These are phyloP conservation scores for Neurospora sp. DNA, from an alignment of 2,329 filamentous ascomycete genomes.

Conservation along the genomic window DNA sequence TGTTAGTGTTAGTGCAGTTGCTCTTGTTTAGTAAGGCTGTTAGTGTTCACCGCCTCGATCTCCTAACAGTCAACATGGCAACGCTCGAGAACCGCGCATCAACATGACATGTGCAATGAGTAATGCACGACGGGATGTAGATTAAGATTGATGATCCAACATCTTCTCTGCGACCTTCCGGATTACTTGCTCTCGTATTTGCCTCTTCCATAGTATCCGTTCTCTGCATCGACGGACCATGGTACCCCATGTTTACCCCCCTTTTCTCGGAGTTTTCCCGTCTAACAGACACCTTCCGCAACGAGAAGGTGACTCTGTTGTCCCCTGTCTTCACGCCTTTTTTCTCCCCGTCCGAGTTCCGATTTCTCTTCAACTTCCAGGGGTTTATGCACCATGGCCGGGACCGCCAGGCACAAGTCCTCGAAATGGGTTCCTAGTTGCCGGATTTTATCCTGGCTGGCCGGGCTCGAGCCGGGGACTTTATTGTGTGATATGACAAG, in stretches of 20 bases:
- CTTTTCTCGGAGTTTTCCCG: not conserved
- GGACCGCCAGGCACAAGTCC: not conserved
- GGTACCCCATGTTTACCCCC: not conserved
- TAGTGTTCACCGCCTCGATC: not conserved
- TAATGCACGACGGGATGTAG: not conserved
- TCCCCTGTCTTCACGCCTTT: not conserved
- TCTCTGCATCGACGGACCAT: not conserved
- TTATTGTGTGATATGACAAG: not conserved
- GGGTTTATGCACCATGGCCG: not conserved
- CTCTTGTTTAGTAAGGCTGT: not conserved
- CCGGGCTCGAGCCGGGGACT: not conserved
- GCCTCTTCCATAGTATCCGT: not conserved
- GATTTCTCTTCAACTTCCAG: not conserved
- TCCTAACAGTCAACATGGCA: not conserved
- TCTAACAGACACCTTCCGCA: conserved; percentile 3
- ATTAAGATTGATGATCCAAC: not conserved
- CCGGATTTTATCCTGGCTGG: not conserved
- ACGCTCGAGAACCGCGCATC: not conserved
- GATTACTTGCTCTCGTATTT: not conserved
- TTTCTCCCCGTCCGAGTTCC: not conserved
- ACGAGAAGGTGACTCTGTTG: conserved; percentile 2
- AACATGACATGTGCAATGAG: not conserved
- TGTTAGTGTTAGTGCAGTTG: not conserved
- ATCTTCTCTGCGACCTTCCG: not conserved
- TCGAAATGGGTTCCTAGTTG: not conserved